Percentiles rank a stretch among this genome's conserved stretches.
phyloP scores from a whole-genome alignment of 2,329 filamentous ascomycete genomes.

The Pleomassaria siparia region DNA sequence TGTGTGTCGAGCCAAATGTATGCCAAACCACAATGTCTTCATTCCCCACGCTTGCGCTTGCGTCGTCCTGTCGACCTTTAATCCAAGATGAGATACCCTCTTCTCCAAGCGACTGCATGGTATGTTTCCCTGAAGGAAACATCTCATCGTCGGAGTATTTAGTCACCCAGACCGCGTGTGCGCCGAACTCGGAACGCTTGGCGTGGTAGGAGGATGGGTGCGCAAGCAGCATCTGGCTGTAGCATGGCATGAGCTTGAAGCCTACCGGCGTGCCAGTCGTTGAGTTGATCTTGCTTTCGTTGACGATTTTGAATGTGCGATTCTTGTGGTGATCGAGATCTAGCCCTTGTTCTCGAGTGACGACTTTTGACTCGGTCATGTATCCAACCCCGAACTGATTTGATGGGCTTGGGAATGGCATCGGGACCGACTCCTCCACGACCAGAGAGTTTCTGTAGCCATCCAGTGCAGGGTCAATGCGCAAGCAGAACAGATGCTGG shows the following conservation, averaged over 20 bases:
- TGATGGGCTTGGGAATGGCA: constrained; percentile 13
- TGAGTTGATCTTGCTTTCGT: constrained; percentile 48
- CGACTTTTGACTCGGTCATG: constrained; percentile 9
- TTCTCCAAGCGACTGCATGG: constrained; percentile 29
- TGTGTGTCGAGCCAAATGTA: constrained; percentile 32
- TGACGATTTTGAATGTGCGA: constrained; percentile 54
- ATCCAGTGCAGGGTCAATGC: constrained; percentile 9
- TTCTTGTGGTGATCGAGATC: constrained; percentile 22
- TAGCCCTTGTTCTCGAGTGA: constrained; percentile 17
- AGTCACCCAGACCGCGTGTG: constrained; percentile 32
- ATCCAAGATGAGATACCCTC: constrained; percentile 26
- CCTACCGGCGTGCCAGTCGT: constrained; percentile 54
- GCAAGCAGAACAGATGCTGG: constrained; percentile 15
- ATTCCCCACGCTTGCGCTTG: constrained; percentile 12
- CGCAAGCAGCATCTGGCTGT: constrained; percentile 28
- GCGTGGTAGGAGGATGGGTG: constrained; percentile 23
- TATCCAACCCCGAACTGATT: constrained; percentile 29
- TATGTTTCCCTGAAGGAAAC: constrained; percentile 25
- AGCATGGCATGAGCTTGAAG: constrained; percentile 51
- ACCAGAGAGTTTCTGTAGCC: constrained; percentile 34
- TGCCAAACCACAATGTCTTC: constrained; percentile 34
- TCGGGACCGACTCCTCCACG: constrained; percentile 26
- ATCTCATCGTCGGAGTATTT: constrained; percentile 26
- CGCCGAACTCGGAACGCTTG: constrained; percentile 24
- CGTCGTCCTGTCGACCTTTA: constrained; percentile 5